These are phyloP conservation scores for Olyra latifolia DNA, from an alignment of 176 grass and related monocot genomes.

Conservation along the genomic window DNA sequence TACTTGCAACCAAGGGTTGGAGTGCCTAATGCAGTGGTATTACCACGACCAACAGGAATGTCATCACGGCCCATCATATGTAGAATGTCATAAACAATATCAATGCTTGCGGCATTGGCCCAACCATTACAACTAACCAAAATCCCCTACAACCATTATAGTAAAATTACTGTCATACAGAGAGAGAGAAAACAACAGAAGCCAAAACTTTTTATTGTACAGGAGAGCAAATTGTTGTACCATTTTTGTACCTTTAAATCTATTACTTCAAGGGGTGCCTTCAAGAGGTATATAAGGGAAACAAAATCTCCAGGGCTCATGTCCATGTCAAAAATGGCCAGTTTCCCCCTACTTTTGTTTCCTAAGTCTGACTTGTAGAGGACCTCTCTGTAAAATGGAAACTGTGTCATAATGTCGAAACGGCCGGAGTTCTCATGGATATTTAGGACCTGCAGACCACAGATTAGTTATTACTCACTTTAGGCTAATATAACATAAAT, in stretches of 20 bases:
- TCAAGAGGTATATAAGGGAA: conserved; percentile 86
- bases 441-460: conserved; percentile 63
- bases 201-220: background rate
- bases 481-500: background rate
- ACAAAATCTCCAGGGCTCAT: conserved; percentile 93
- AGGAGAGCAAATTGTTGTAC: background rate
- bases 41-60: conserved; percentile 84
- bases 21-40: conserved; percentile 63
- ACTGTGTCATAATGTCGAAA: conserved; percentile 62
- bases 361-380: conserved; percentile 44
- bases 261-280: conserved; percentile 66
- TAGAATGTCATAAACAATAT: conserved; percentile 76
- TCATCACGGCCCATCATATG: conserved; percentile 96
- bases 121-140: conserved; percentile 74
- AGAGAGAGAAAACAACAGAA: background rate
- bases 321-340: conserved; percentile 78
- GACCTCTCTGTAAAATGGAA: conserved; percentile 74
- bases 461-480: conserved; percentile 20
- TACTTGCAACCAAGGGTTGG: conserved; percentile 63
- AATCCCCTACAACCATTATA: conserved; percentile 58
- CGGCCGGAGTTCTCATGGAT: conserved; percentile 43
- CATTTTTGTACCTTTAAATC: conserved; percentile 63
- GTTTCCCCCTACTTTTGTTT: conserved; percentile 42
- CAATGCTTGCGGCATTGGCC: conserved; percentile 81
- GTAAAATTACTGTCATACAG: background rate